Evolutionary conservation across 2,329 filamentous ascomycete species (phyloP).

Genomic region (Pseudopyricularia javanii): DNA sequence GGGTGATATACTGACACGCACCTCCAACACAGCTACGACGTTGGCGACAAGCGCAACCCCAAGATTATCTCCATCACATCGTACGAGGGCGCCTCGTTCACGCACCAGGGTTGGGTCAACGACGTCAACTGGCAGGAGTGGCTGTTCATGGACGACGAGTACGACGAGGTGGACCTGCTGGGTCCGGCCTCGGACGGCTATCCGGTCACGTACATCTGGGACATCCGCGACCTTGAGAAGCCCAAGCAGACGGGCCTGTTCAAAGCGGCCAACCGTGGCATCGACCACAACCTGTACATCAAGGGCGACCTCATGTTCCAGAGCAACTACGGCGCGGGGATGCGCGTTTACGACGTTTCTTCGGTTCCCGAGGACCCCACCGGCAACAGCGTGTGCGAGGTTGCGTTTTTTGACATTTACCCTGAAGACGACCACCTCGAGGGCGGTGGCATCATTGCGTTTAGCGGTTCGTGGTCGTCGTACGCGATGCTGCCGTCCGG

Average conservation of each 20-base stretch:
- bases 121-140: conserved; percentile 24
- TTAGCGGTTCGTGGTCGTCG: conserved; percentile 28
- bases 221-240: conserved; percentile 27
- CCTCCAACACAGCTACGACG: conserved; percentile 23
- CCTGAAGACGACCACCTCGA: conserved; percentile 31
- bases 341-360: conserved; percentile 20
- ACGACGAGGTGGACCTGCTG: no score
- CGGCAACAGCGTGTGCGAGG: conserved; percentile 26
- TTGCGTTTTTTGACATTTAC: conserved; percentile 32
- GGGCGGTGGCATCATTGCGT: conserved; percentile 20
- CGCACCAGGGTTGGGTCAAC: conserved; percentile 43
- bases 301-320: conserved; percentile 27
- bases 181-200: conserved; percentile 19
- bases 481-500: conserved; percentile 27
- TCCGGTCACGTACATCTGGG: conserved; percentile 36
- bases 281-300: conserved; percentile 34
- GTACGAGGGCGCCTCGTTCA: conserved; percentile 43
- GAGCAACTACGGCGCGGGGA: conserved; percentile 30
- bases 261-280: conserved; percentile 17
- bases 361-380: conserved; percentile 19
- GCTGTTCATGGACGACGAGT: conserved; percentile 38
- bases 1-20: no score
- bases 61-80: conserved; percentile 37
- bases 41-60: conserved; percentile 5
- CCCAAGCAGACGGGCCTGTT: conserved; percentile 29